Conservation (phyloP, 1,284 basidiomycete species). For the Takashimella tepidaria region DNA sequence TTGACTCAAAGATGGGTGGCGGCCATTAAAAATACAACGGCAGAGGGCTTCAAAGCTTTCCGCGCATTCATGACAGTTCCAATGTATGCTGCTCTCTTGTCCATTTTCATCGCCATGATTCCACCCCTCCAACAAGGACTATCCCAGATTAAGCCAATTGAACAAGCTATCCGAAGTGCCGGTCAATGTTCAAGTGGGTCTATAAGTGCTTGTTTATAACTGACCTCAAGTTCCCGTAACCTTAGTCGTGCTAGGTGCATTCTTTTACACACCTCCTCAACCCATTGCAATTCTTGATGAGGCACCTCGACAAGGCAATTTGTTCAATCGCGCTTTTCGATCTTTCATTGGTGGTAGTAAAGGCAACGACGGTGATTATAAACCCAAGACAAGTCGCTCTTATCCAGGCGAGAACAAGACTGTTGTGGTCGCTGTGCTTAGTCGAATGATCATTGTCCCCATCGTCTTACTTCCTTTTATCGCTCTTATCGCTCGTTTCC, state of each 20-base stretch:
- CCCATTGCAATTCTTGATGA: slow-evolving; percentile 10
- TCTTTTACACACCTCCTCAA: slow-evolving; percentile 60
- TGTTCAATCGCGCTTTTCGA: slow-evolving; percentile 31
- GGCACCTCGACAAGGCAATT: slow-evolving; percentile 10
- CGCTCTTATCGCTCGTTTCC: slow-evolving; percentile 58
- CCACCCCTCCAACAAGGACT: slow-evolving; percentile 67
- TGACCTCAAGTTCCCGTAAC: slow-evolving; percentile 65
- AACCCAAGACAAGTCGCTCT: not conserved
- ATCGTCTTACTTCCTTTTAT: slow-evolving; percentile 68
- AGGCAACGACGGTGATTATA: not conserved
- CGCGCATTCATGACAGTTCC: slow-evolving; percentile 82
- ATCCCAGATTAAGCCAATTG: slow-evolving; percentile 60
- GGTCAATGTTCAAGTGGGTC: slow-evolving; percentile 65
- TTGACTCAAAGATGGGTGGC: slow-evolving; percentile 16
- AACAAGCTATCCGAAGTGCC: slow-evolving; percentile 63
- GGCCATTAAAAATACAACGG: slow-evolving; percentile 28
- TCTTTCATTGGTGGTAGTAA: slow-evolving; percentile 8
- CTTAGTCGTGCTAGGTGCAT: slow-evolving; percentile 84
- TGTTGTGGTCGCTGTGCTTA: slow-evolving; percentile 65
- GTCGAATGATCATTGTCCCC: slow-evolving; percentile 80
- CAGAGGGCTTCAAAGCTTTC: slow-evolving; percentile 43
- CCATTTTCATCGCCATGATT: slow-evolving; percentile 73
- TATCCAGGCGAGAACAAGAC: slow-evolving; percentile 70
- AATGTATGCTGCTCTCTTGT: slow-evolving; percentile 71
- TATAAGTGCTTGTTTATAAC: not conserved